phyloP scores from a whole-genome alignment of 805 yeast species.

The Kluyveromyces aestuarii region DNA sequence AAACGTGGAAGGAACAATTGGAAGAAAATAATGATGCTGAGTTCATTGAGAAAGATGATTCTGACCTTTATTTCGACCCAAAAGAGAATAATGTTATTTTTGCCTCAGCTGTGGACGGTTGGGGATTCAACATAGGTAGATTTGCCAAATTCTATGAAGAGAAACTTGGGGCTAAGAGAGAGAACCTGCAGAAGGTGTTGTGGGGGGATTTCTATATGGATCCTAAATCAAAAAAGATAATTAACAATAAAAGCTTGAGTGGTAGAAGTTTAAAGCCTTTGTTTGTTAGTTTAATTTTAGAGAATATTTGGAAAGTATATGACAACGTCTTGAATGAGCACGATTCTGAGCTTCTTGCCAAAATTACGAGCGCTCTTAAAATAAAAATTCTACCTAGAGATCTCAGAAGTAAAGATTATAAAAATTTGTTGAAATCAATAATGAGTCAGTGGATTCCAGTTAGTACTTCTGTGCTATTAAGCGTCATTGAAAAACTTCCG shows the following conservation, averaged over 20 bases:
- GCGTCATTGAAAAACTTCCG: constrained; percentile 79
- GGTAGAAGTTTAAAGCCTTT: constrained; percentile 63
- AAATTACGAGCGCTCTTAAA: constrained; percentile 61
- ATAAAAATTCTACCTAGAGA: constrained; percentile 69
- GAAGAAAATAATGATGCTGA: constrained; percentile 40
- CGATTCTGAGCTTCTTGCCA: constrained; percentile 62
- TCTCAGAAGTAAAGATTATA: constrained; percentile 67
- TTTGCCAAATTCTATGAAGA: constrained; percentile 80
- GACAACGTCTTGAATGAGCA: constrained; percentile 56
- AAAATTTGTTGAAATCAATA: constrained; percentile 49
- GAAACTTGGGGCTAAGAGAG: constrained; percentile 75
- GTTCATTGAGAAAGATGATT: constrained; percentile 67
- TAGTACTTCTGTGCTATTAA: constrained; percentile 72
- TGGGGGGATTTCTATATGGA: constrained; percentile 95
- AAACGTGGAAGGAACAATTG: constrained; percentile 60
- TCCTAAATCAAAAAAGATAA: constrained; percentile 78
- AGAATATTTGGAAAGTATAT: constrained; percentile 88
- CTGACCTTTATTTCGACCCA: constrained; percentile 80
- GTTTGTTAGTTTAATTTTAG: constrained; percentile 80
- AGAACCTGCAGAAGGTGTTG: constrained; percentile 69
- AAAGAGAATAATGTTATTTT: constrained; percentile 82
- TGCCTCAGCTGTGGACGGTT: constrained; percentile 89
- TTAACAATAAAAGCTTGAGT: constrained; percentile 55
- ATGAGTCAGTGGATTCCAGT: constrained; percentile 94
- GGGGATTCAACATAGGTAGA: constrained; percentile 92